Percentiles rank a stretch among this genome's conserved stretches.
phyloP scores from a whole-genome alignment of 208 protist genomes.

The Trypanosoma avium region DNA sequence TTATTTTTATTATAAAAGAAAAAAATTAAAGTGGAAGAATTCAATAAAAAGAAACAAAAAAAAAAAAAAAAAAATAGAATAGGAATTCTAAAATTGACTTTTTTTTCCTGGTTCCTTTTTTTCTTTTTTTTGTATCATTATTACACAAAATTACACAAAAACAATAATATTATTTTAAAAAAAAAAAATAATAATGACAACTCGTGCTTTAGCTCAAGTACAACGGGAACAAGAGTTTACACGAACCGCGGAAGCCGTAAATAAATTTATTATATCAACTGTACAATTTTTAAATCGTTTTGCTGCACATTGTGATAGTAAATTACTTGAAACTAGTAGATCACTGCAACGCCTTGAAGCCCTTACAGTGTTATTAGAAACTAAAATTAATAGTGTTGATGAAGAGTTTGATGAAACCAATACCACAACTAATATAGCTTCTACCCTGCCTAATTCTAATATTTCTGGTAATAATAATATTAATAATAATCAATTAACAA shows the following conservation, averaged over 20 bases:
- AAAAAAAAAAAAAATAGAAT: too few species aligned
- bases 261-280: slow-evolving; percentile 73
- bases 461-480: background rate
- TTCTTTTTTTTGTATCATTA: too few species aligned
- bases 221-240: slow-evolving; percentile 42
- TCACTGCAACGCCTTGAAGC: slow-evolving; percentile 66
- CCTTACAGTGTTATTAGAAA: slow-evolving; percentile 66
- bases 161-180: too few species aligned
- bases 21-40: background rate
- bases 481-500: background rate
- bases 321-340: slow-evolving; percentile 42
- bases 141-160: too few species aligned
- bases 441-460: background rate
- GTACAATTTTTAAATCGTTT: slow-evolving; percentile 86
- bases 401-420: slow-evolving; percentile 16
- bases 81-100: too few species aligned
- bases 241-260: slow-evolving; percentile 60
- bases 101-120: background rate
- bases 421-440: too few species aligned
- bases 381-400: slow-evolving; percentile 54
- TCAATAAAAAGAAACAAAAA: too few species aligned
- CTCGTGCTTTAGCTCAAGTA: slow-evolving; percentile 13
- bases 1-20: background rate
- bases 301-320: slow-evolving; percentile 62
- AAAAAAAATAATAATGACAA: slow-evolving; percentile 15